Evolutionary conservation across 345 rosid species (phyloP).

Genomic region (Pelargonium nanum): DNA sequence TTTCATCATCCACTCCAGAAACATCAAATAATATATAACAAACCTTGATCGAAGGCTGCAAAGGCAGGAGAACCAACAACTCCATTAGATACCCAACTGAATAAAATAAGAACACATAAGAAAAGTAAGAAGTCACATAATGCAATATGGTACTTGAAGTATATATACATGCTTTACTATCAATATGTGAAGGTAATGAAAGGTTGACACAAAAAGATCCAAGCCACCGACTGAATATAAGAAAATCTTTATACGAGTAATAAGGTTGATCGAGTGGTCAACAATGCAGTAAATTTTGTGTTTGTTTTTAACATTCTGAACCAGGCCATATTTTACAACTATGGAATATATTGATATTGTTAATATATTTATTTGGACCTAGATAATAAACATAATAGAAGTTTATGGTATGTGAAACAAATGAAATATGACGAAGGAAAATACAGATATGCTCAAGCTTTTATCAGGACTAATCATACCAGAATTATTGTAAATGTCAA

Average conservation of each 20-base stretch:
- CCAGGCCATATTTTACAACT: too few species aligned
- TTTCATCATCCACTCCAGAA: not conserved
- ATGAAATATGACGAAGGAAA: too few species aligned
- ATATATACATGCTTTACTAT: too few species aligned
- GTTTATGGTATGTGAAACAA: too few species aligned
- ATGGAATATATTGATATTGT: too few species aligned
- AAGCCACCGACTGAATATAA: not conserved
- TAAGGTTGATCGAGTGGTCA: not conserved
- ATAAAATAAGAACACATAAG: not conserved
- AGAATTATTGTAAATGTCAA: too few species aligned
- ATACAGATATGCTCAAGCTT: too few species aligned
- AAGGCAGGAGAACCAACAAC: conserved; percentile 97
- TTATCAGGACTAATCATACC: too few species aligned
- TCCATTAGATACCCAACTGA: conserved; percentile 95
- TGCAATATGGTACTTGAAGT: not conserved
- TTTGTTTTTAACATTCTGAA: not conserved
- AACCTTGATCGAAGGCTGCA: conserved; percentile 98
- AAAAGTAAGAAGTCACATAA: not conserved
- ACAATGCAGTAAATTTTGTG: not conserved
- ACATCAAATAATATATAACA: conserved; percentile 5
- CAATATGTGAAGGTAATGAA: not conserved
- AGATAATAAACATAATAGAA: too few species aligned
- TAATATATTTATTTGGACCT: too few species aligned
- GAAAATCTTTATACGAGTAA: not conserved
- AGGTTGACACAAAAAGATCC: too few species aligned